Evolutionary conservation across 352 stramenopile species (phyloP), one percentile per base, ranked within the genome.

Genomic region (Globisporangium nagaii): DNA sequence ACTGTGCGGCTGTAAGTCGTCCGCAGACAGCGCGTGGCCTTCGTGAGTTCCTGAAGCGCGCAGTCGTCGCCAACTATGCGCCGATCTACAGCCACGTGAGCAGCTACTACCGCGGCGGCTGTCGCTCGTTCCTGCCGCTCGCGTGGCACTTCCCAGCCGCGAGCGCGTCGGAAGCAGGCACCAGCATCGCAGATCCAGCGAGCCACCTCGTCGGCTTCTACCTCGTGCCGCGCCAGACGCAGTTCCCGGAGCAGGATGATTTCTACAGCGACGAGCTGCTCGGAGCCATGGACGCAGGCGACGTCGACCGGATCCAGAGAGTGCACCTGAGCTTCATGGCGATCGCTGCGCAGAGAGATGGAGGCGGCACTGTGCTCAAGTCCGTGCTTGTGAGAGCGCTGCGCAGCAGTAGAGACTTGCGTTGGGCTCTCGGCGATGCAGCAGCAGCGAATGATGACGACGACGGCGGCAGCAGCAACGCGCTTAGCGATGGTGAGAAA

Each of bases 241-340:
- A 88, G 49, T 81, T 88, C 34, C 70, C 68, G 0, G 77, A 88
- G n/a, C 64, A 63, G 19, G 72, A 88, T 31, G 68, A 73, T 6
- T 58, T 64, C 22, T 82, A 68, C 42, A 40, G 62, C n/a, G 66
- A 81, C 17, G 68, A 84, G 24, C 45, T 88, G 43, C 19, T 86
- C 42, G 46, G 56, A 2, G 69, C 73, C 3, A 66, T 88, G 55
- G 54, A 60, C 37, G 43, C 47, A 4, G 41, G 46, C 27, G 62
- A 70, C 2, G 63, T 78, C 4, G 41, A 22, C 2, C 39, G 25
- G 28, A 56, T 88, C 3, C 55, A 78, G 27, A 34, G 48, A 19
- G 53, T 73, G 0, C 62, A 74, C 8, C 17, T 27, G 7, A 54
- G 57, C 12, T 85, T 79, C 31, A 49, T 79, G 20, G 40, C 47